A percentile compares a stretch with the other conserved stretches of the same genome.
These are phyloP conservation scores for Sporothrix pallida DNA, from an alignment of 2,329 filamentous ascomycete genomes.

Conservation along the genomic window DNA sequence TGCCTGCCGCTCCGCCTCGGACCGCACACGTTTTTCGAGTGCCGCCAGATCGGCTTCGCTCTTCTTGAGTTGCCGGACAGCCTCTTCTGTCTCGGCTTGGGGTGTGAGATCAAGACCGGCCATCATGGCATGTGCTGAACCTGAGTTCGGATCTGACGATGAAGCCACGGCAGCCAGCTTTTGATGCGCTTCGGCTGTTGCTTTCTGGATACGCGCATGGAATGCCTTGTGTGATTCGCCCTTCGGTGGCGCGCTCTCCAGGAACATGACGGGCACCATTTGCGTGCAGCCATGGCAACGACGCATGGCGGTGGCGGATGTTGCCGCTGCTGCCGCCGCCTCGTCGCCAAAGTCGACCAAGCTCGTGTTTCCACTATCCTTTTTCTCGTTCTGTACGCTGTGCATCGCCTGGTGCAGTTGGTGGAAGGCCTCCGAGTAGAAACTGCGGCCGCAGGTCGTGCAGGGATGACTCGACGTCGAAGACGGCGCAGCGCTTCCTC, in stretches of 20 bases:
- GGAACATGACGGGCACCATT: constrained; percentile 34
- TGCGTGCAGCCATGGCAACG: constrained; percentile 34
- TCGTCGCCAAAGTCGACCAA: constrained; percentile 26
- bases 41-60: constrained; percentile 66
- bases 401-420: constrained; percentile 37
- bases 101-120: constrained; percentile 20
- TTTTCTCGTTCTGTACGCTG: background rate
- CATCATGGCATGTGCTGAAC: background rate
- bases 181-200: constrained; percentile 22
- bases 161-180: constrained; percentile 13
- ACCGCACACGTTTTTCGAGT: constrained; percentile 68
- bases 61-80: constrained; percentile 51
- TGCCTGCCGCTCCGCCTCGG: constrained; percentile 35
- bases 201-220: constrained; percentile 34
- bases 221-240: constrained; percentile 36
- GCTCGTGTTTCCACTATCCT: background rate
- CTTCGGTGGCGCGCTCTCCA: constrained; percentile 27
- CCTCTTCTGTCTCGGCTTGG: constrained; percentile 48
- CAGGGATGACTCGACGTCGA: constrained; percentile 12
- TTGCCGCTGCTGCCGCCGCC: background rate
- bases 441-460: constrained; percentile 30
- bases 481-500: background rate
- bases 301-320: background rate
- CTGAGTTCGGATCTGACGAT: background rate
- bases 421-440: constrained; percentile 35